These are phyloP conservation scores for Stromatinia cepivora DNA, from an alignment of 2,329 filamentous ascomycete species.

Conservation along the genomic window DNA sequence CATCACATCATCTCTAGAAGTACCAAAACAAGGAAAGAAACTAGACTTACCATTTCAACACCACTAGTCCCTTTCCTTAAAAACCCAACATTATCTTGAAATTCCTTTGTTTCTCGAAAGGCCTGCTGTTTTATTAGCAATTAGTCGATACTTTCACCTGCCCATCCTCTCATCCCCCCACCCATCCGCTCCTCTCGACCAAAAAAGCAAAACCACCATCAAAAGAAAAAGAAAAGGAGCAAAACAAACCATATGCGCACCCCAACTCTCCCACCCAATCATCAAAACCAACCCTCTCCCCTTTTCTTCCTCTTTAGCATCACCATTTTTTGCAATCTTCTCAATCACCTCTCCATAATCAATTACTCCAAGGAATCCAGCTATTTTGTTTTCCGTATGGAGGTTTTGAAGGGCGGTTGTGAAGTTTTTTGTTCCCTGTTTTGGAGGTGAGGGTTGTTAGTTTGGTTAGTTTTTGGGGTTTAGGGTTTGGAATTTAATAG, in stretches of 20 bases:
- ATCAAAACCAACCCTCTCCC: slow-evolving; percentile 28
- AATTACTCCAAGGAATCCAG: neutral
- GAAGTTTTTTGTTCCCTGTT: neutral
- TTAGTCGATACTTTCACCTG: neutral
- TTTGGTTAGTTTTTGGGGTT: neutral
- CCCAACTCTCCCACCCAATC: slow-evolving; percentile 34
- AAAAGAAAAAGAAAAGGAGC: neutral
- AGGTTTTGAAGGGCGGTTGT: neutral
- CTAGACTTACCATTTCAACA: slow-evolving; percentile 3
- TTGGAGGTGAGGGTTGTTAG: neutral
- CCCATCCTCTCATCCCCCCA: neutral
- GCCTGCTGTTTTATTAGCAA: neutral
- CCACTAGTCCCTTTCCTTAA: slow-evolving; percentile 21
- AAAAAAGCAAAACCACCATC: too few relatives aligned
- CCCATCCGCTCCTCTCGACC: neutral
- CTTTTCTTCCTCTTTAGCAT: slow-evolving; percentile 15
- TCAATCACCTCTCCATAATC: slow-evolving; percentile 1
- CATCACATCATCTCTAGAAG: neutral
- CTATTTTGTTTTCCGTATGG: neutral
- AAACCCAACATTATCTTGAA: slow-evolving; percentile 25
- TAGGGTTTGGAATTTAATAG: neutral
- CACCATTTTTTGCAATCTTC: neutral
- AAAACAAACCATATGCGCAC: slow-evolving; percentile 29
- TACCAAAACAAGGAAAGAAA: neutral
- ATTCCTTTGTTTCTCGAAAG: slow-evolving; percentile 32